Conservation (phyloP, 2,329 filamentous ascomycete species). For the Neonectria neomacrospora region DNA sequence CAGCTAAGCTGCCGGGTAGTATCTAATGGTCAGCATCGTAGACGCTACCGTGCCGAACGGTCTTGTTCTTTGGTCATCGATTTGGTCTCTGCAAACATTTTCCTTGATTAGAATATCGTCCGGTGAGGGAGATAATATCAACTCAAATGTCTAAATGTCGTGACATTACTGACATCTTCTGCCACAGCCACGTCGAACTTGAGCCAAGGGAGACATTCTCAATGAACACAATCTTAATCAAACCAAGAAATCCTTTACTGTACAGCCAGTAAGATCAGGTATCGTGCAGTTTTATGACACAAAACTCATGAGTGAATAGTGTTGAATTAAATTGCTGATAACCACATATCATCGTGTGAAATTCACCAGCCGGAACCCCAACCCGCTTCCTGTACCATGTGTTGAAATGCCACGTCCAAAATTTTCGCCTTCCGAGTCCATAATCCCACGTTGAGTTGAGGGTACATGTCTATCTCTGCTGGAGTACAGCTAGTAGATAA, state of each 20-base stretch:
- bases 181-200: background rate
- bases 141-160: background rate
- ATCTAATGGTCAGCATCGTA: background rate
- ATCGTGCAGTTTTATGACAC: background rate
- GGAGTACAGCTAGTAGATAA: conserved; percentile 9
- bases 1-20: background rate
- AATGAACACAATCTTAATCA: background rate
- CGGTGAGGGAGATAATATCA: background rate
- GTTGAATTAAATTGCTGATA: conserved; percentile 19
- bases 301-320: conserved; percentile 8
- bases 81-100: background rate
- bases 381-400: conserved; percentile 38
- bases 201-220: background rate
- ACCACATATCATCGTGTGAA: conserved; percentile 9
- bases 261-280: background rate
- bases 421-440: conserved; percentile 39
- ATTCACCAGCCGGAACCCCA: conserved; percentile 20
- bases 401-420: conserved; percentile 45
- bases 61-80: background rate
- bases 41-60: background rate
- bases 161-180: background rate
- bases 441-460: conserved; percentile 46
- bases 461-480: conserved; percentile 23
- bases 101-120: background rate
- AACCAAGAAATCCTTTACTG: background rate